A percentile compares a stretch with the other conserved stretches of the same genome.
Evolutionary conservation across 2,329 filamentous ascomycete genomes (phyloP).

Genomic region (Talaromyces islandicus): DNA sequence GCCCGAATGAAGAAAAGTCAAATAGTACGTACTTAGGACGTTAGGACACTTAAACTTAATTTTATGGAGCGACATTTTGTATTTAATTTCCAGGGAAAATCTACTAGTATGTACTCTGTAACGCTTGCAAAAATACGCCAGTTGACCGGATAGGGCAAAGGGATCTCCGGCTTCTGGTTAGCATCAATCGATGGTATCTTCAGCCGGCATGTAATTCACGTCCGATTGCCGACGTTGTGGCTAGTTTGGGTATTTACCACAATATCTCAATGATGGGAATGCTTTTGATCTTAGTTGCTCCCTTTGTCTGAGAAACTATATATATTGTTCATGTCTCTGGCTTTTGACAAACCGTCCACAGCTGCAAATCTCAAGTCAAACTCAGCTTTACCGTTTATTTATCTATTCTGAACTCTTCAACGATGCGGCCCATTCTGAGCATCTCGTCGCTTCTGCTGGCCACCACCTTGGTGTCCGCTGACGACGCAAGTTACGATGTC

Average conservation of each 20-base stretch:
- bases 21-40: background rate
- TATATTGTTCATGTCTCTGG: background rate
- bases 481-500: background rate
- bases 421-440: background rate
- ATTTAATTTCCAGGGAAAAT: background rate
- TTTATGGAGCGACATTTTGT: background rate
- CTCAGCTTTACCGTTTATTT: background rate
- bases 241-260: background rate
- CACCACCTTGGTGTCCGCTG: background rate
- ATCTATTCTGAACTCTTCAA: background rate
- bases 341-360: background rate
- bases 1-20: background rate
- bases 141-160: background rate
- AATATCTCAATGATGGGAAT: background rate
- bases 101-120: background rate
- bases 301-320: background rate
- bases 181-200: background rate
- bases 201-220: background rate
- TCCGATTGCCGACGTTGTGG: background rate
- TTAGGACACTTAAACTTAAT: background rate
- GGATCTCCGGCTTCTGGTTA: background rate
- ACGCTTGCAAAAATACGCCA: background rate
- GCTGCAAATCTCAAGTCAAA: background rate
- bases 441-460: background rate
- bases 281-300: background rate